Evolutionary conservation across 257 asterid genomes (phyloP), one percentile per base, ranked within the genome.

Genomic region (Rhazya stricta): DNA sequence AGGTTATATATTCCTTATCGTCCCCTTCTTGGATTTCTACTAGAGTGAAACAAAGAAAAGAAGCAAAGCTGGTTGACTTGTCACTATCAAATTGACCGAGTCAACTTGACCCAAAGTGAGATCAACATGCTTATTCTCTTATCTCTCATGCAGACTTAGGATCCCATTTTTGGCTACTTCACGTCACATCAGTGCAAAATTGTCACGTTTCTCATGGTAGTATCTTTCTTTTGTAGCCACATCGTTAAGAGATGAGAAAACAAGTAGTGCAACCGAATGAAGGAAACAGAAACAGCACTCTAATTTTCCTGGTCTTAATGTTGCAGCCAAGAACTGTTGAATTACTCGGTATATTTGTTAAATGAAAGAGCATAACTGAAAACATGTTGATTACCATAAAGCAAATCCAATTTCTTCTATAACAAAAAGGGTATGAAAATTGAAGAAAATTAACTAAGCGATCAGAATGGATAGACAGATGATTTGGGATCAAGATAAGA

Each of bases 41-140:
- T 72, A 66, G 69, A 72, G 23, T 45, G 53, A 57, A 53, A 34
- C 69, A 0, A 56, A 72, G 53, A 41, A 57, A 65, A 50, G 48
- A 73, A 30, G 32, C 34, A 11, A 21, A 27, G 6, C 61, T 32
- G 23, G 73, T 80, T 74, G 76, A 81, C 84, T 72, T 61, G 84
- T 63, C 73, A 43, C 67, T 54, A 45, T 80, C 72, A 13, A 3
- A 46, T 73, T 81, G 84, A 81, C 84, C 34, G 0, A 7, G 81
- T 77, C 76, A 77, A 77, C 74, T 29, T 62, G 79, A 69, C 77
- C 53, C 58, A 75, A 70, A 74, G 61, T 41, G 41, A 46, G 30
- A 74, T 73, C 72, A 12, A 48, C 45, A 19, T 18, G 29, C 50
- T 36, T 25, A 34, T 13, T 66, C 53, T 66, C 46, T 12, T 15